Base-by-base conservation (phyloP, 2,329 filamentous ascomycete species). In the Cercospora nicotianae region DNA sequence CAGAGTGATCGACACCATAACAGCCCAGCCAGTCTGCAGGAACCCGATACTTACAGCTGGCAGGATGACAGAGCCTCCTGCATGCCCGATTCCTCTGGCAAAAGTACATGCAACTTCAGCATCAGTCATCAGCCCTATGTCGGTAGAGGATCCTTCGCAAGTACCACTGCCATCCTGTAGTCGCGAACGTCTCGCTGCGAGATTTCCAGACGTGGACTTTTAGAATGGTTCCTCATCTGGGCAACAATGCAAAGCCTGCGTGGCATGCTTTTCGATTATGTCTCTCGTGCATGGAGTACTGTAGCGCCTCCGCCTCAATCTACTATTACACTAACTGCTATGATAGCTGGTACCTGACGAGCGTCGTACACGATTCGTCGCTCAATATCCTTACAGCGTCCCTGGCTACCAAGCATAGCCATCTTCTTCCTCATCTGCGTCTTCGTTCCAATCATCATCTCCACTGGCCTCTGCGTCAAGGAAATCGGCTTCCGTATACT, bases 401-500 rank as follows among this genome's bases (percentile, higher is more conserved):
- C 31, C 28, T 59, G 42, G 26, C 74, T 68, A 81, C 78, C 79
- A 81, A 63, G 79, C 79, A 72, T 80, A 80, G 53, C 69, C 73
- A 12, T 76, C 80, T 16, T 79, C 79, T 36, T 76, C 83, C 33
- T 84, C 83, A 67, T 86, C 83, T 39, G 83, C 80, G 60, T 87
- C 85, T 4, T 86, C 87, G 60, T 88, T 83, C 87, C 85, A 79
- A 42, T 87, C 84, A 39, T 87, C 85, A 66, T 86, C 84, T 3
- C 83, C 83, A 78, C 79, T 91, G 79, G 80, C 77, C 73, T 89
- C 87, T 23, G 83, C 83, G 70, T 89, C 87, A 13, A 91, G 78
- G 73, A 94, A 94, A 76, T 94, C 91, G 1, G 85, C 87, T 82
- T 93, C 91, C 23, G 85, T 85, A 70, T 85, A 91, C 69, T 90